phyloP scores from a whole-genome alignment of 257 asterid species.

The Salvia miltiorrhiza region DNA sequence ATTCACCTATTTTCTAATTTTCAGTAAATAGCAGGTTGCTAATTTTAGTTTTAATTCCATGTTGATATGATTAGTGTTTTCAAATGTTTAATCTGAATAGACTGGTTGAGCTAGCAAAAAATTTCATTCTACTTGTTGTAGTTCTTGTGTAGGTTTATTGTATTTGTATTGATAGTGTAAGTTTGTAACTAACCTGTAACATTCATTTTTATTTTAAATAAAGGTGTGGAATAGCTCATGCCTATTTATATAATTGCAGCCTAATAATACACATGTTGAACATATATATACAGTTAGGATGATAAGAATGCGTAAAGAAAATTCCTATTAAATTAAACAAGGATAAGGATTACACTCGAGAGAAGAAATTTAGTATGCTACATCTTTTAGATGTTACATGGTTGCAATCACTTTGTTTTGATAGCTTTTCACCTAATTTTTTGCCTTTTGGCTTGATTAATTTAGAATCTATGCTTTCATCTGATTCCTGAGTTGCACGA shows the following conservation, averaged over 20 bases:
- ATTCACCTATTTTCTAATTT: not conserved
- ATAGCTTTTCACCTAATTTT: conserved; percentile 27
- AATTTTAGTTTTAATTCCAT: not conserved
- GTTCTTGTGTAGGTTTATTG: too few relatives aligned
- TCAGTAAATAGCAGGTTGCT: not conserved
- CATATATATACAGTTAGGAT: not conserved
- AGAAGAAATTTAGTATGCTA: conserved; percentile 58
- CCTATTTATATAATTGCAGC: not conserved
- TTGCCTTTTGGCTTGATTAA: conserved; percentile 16
- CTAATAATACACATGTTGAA: not conserved
- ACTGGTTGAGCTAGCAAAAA: not conserved
- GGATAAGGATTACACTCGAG: conserved; percentile 43
- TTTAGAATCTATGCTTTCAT: conserved; percentile 45
- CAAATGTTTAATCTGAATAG: not conserved
- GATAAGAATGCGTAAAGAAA: not conserved
- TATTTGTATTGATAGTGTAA: too few relatives aligned
- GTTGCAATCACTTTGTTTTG: conserved; percentile 26
- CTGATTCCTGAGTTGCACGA: conserved; percentile 38
- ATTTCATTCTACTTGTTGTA: too few relatives aligned
- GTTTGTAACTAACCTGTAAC: too few relatives aligned
- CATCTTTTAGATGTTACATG: conserved; percentile 29
- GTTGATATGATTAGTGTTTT: not conserved
- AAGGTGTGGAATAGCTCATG: too few relatives aligned
- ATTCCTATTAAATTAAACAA: not conserved
- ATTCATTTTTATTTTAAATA: too few relatives aligned